A percentile compares a stretch with the other conserved stretches of the same genome.
These are phyloP conservation scores for Psilocybe subaeruginosa DNA, from an alignment of 768 basidiomycete species.

Conservation along the genomic window DNA sequence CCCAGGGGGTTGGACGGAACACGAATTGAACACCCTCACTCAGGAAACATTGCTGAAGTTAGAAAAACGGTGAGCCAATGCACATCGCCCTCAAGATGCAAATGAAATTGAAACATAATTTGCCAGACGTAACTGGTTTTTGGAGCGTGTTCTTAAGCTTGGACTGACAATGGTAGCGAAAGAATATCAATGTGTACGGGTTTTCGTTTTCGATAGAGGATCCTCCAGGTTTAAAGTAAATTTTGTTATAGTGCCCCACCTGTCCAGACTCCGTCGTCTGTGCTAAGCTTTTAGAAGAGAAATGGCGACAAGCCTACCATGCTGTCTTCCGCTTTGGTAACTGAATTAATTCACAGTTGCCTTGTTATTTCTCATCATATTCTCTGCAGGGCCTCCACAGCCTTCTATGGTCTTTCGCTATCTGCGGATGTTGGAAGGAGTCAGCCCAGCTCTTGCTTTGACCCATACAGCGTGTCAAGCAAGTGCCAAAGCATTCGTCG, in stretches of 20 bases:
- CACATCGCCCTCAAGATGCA: background rate
- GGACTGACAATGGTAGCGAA: constrained; percentile 87
- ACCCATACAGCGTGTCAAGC: constrained; percentile 89
- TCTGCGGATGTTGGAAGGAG: constrained; percentile 86
- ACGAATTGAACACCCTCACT: constrained; percentile 80
- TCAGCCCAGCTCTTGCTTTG: constrained; percentile 85
- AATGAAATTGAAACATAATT: background rate
- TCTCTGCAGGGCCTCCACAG: constrained; percentile 70
- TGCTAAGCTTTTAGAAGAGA: constrained; percentile 87
- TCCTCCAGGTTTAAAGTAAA: background rate
- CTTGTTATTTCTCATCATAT: background rate
- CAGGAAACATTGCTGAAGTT: constrained; percentile 86
- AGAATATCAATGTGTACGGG: constrained; percentile 89
- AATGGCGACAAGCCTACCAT: constrained; percentile 89
- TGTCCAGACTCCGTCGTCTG: constrained; percentile 83
- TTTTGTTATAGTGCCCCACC: constrained; percentile 62
- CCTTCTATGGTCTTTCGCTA: constrained; percentile 94
- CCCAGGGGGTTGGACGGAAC: constrained; percentile 82
- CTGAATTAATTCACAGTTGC: constrained; percentile 5
- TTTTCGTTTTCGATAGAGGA: background rate
- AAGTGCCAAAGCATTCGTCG: constrained; percentile 87
- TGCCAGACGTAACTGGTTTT: constrained; percentile 87
- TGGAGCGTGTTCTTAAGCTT: constrained; percentile 91
- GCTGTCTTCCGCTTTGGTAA: constrained; percentile 85
- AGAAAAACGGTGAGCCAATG: constrained; percentile 70